A percentile compares a stretch with the other conserved stretches of the same genome.
Conservation (phyloP, 148 eudicot genomes). For the Silene uniflora region DNA sequence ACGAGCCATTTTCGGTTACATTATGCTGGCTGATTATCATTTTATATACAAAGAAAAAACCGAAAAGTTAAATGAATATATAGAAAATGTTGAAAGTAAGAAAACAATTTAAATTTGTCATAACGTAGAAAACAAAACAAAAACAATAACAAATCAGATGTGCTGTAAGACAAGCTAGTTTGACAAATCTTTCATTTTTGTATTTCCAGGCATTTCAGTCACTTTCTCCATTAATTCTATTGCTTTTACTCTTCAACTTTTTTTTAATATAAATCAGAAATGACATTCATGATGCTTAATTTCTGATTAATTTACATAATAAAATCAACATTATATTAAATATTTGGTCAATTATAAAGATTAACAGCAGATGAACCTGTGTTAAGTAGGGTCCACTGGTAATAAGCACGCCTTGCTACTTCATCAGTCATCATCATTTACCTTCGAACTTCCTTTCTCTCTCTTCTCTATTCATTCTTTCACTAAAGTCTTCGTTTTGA, state of each 20-base stretch:
- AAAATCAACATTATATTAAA: neutral
- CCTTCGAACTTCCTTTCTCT: neutral
- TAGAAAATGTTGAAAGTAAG: no score
- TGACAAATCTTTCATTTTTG: neutral
- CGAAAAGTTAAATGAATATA: no score
- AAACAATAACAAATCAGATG: constrained; percentile 8
- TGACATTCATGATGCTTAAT: no score
- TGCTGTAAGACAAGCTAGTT: constrained; percentile 8
- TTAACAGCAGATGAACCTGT: neutral
- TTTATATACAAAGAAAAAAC: no score
- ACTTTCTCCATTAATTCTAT: neutral
- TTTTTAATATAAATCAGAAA: no score
- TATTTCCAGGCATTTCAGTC: constrained; percentile 3
- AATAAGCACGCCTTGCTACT: neutral
- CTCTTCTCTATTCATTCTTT: neutral
- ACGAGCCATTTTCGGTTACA: no score
- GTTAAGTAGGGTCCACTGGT: neutral
- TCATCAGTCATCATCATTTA: neutral
- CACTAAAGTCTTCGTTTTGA: neutral
- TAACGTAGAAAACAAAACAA: neutral
- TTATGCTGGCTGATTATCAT: no score
- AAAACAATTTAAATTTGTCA: no score
- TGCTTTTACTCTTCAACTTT: no score
- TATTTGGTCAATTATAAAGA: neutral
- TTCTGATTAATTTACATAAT: neutral